phyloP scores from a whole-genome alignment of 2,329 filamentous ascomycete species.

The Neodidymelliopsis sp. region DNA sequence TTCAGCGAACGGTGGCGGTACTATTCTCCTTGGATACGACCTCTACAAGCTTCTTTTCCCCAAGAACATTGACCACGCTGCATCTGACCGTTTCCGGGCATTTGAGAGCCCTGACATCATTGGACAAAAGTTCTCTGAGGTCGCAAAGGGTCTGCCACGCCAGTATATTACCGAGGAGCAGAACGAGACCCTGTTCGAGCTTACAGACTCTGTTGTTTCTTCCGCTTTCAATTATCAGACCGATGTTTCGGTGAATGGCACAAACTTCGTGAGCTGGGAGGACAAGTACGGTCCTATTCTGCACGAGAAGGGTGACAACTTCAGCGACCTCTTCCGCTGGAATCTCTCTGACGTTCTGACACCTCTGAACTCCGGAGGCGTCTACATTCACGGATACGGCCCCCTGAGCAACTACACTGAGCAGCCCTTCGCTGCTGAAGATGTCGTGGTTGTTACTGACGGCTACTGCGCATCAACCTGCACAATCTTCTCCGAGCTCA shows the following conservation, averaged over 20 bases:
- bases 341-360: conserved; percentile 53
- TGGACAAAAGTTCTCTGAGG: conserved; percentile 49
- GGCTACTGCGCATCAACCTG: conserved; percentile 68
- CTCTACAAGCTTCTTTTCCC: conserved; percentile 67
- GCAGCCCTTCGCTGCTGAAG: conserved; percentile 63
- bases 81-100: conserved; percentile 60
- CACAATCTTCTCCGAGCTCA: conserved; percentile 63
- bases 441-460: conserved; percentile 62
- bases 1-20: conserved; percentile 65
- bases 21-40: conserved; percentile 67
- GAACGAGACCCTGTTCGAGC: conserved; percentile 48
- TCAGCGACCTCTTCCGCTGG: conserved; percentile 65
- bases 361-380: conserved; percentile 42
- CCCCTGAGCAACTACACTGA: conserved; percentile 54
- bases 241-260: conserved; percentile 57
- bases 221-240: conserved; percentile 57
- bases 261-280: conserved; percentile 56
- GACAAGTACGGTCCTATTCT: conserved; percentile 56
- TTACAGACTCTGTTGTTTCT: conserved; percentile 47
- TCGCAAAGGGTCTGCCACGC: conserved; percentile 43
- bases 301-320: conserved; percentile 58
- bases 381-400: conserved; percentile 45
- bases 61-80: conserved; percentile 55
- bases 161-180: conserved; percentile 32
- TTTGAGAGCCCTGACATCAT: conserved; percentile 57